These are phyloP conservation scores for Epichloe aotearoae DNA, from an alignment of 2,329 filamentous ascomycete species.

Conservation along the genomic window DNA sequence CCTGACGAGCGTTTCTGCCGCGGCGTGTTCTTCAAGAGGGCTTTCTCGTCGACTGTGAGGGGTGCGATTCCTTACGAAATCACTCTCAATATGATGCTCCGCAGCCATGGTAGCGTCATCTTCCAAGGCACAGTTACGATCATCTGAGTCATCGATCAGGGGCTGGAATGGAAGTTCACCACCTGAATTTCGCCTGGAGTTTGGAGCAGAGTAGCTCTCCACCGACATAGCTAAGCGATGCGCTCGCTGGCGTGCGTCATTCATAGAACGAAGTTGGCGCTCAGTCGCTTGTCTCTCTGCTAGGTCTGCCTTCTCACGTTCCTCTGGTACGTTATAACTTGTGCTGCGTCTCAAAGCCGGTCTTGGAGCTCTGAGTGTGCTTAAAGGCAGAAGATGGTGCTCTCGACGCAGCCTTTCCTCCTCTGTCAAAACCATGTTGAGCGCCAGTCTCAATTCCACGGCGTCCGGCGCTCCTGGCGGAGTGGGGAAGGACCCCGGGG, in stretches of 20 bases:
- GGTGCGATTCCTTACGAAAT: conserved; percentile 11
- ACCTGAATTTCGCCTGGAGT: conserved; percentile 24
- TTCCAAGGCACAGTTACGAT: conserved; percentile 8
- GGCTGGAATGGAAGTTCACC: conserved; percentile 20
- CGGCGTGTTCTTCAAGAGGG: conserved; percentile 10
- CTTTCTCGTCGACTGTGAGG: conserved; percentile 13
- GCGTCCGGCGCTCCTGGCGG: conserved; percentile 25
- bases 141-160: conserved; percentile 19
- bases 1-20: conserved; percentile 23
- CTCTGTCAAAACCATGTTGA: conserved; percentile 25
- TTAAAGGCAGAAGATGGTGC: conserved; percentile 2
- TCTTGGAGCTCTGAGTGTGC: conserved; percentile 15
- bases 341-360: conserved; percentile 30
- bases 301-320: conserved; percentile 25
- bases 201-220: conserved; percentile 24
- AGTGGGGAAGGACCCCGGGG: conserved; percentile 11
- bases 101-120: conserved; percentile 10
- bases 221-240: conserved; percentile 26
- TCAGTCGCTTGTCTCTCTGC: conserved; percentile 24
- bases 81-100: not conserved
- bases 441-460: conserved; percentile 23
- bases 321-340: conserved; percentile 27
- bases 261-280: conserved; percentile 26
- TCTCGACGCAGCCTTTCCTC: conserved; percentile 12
- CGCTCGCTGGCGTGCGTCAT: conserved; percentile 26